Evolutionary conservation across 257 asterid genomes (phyloP).

Genomic region (Solanum pinnatisectum): DNA sequence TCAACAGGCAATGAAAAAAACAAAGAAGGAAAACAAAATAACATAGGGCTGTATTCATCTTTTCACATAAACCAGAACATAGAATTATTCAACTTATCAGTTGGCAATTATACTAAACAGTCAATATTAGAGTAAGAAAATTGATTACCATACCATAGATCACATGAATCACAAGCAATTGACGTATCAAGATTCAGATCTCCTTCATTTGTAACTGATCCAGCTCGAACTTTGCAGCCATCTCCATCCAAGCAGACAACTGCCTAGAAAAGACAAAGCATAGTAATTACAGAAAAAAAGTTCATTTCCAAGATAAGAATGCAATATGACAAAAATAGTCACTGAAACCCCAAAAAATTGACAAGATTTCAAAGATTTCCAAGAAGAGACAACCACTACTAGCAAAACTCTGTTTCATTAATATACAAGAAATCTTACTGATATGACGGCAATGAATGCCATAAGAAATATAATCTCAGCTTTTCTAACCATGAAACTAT

Average conservation of each 20-base stretch:
- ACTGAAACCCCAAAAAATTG: background rate
- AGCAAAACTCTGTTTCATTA: background rate
- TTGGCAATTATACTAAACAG: background rate
- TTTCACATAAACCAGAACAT: background rate
- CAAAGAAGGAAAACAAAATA: background rate
- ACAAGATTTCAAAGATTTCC: background rate
- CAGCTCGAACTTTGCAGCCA: slow-evolving; percentile 82
- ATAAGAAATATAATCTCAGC: background rate
- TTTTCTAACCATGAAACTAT: background rate
- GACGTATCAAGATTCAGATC: slow-evolving; percentile 86
- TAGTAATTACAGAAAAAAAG: slow-evolving; percentile 17
- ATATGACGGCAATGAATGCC: background rate
- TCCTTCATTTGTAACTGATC: slow-evolving; percentile 51
- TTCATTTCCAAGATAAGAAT: background rate
- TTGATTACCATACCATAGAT: slow-evolving; percentile 70
- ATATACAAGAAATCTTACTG: background rate
- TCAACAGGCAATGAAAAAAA: background rate
- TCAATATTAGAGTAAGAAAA: background rate
- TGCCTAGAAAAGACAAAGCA: slow-evolving; percentile 59
- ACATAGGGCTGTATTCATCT: background rate
- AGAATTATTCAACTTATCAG: background rate
- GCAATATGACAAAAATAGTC: background rate
- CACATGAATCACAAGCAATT: slow-evolving; percentile 98
- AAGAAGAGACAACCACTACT: background rate
- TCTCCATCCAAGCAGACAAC: slow-evolving; percentile 96